Evolutionary conservation across 2,329 filamentous ascomycete genomes (phyloP), one percentile per base, ranked within the genome.

Genomic region (Aspergillus transmontanensis): DNA sequence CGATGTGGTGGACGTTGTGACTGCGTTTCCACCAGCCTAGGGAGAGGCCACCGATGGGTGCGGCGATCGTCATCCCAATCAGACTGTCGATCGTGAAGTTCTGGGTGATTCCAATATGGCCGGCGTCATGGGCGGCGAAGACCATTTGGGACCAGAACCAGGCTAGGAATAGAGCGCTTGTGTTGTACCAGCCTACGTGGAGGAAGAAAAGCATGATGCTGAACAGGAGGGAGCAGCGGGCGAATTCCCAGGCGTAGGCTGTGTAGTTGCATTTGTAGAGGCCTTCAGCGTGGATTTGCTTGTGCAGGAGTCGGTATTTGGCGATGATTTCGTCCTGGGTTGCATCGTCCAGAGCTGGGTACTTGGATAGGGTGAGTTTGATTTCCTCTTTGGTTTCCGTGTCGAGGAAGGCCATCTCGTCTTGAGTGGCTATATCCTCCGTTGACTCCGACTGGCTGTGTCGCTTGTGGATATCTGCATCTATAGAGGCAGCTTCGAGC

Each of bases 11-110:
- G 16, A 97, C 93, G 74, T 97, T 97, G 78, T 98, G 94, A 74
- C 88, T 97, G 64, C 88, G 86, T 80, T 98, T 98, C 94, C 94
- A 98, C 94, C 94, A 98, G 55, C 94, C 92, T 54, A 96, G 80
- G 16, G 92, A 96, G 26, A 98, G 81, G 0, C 95, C 94, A 41
- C 94, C 94, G 32, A 94, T 81, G 70, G 90, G 97, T 75, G 96
- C 90, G 56, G 93, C 93, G 72, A 97, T 90, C 68, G 95, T 80
- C 73, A 97, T 97, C 57, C 93, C 94, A 65, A 98, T 92, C 57
- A 89, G 83, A 2, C 89, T 90, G 77, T 98, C 95, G 39, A 87
- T 79, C 55, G 90, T 87, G 74, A 93, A 97, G 75, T 89, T 84
- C 78, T 97, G 94, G 1, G 94, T 98, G 70, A 98, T 96, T 69